Base-by-base conservation (phyloP, 495 filamentous ascomycete genomes). In the Neurospora hispaniola region DNA sequence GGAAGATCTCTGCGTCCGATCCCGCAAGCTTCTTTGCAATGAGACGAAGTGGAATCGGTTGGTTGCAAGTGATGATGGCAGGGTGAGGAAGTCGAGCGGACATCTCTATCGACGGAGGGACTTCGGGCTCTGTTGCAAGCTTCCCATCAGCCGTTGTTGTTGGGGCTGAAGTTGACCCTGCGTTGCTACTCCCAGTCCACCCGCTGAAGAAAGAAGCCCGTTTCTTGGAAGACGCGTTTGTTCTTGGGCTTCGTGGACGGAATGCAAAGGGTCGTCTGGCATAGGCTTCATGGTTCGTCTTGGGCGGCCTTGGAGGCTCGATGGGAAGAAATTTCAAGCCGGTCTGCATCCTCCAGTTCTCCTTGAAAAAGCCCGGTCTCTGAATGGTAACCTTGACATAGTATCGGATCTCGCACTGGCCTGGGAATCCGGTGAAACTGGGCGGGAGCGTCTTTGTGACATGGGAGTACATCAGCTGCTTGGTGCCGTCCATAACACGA, bases 331-430 rank as follows among this genome's bases (percentile, higher is more conserved):
- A 97, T 54, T 92, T 94, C 79, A 99, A 83, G 39, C 85, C 85
- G 69, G 82, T 72, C 73, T 84, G 80, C 72, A 83, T 83, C 35
- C 94, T 85, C 80, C 92, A 90, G 76, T 97, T 97, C 81, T 95
- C 93, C 78, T 93, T 92, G 80, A 93, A 95, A 74, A 96, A 87
- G 31, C 91, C 87, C 0, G 92, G 92, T 39, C 94, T 86, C 72
- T 92, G 89, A 3, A 98, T 89, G 0, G 96, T 99, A 14, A 89
- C 94, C 79, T 99, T 99, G 73, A 98, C 85, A 74, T 91, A 98
- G 79, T 99, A 99, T 75, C 89, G 88, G 71, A 99, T 95, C 80
- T 95, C 94, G 69, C 94, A 96, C 81, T 92, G 81, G 0, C 90
- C 91, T 0, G 92, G 90, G 74, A 96, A 92, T 3, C 92, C 93